Evolutionary conservation across 2,329 filamentous ascomycete species (phyloP), one percentile per base, ranked within the genome.

Genomic region (Tolypocladium tropicale): DNA sequence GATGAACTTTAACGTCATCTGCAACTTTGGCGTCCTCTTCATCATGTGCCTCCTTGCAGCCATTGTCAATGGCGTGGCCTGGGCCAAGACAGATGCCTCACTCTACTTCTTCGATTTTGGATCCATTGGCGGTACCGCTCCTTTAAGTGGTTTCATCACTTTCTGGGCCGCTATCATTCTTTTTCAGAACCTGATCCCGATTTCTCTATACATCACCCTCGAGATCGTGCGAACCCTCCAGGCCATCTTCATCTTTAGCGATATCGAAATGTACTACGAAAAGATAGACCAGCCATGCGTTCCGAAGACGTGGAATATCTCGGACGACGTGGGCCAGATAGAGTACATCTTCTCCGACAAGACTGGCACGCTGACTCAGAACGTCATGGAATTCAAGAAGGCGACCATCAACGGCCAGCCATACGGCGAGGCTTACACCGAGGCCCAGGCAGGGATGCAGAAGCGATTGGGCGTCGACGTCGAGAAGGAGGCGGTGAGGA

Each of bases 301-400:
- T 12, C 94, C 95, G 6, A 97, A 97, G 68, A 91, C 92, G 0
- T 99, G 94, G 94, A 99, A 97, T 68, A 97, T 99, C 53, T 97
- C 93, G 1, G 94, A 99, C 67, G 95, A 99, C 65, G 79, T 99
- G 51, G 94, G 94, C 14, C 94, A 99, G 73, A 96, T 99, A 60
- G 94, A 97, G 72, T 99, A 97, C 76, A 96, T 99, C 62, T 99
- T 99, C 72, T 96, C 92, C 0, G 93, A 97, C 76, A 97, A 97
- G 77, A 97, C 93, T 0, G 93, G 93, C 30, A 97, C 93, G 1
- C 76, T 97, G 63, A 97, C 93, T 6, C 95, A 94, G 74, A 97
- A 97, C 67, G 87, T 92, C 78, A 97, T 99, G 94, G 95, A 99
- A 70, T 99, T 97, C 82, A 99, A 97, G 72, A 99, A 99, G 72